Evolutionary conservation across 768 basidiomycete genomes (phyloP).

Genomic region (Hydnum rufescens): DNA sequence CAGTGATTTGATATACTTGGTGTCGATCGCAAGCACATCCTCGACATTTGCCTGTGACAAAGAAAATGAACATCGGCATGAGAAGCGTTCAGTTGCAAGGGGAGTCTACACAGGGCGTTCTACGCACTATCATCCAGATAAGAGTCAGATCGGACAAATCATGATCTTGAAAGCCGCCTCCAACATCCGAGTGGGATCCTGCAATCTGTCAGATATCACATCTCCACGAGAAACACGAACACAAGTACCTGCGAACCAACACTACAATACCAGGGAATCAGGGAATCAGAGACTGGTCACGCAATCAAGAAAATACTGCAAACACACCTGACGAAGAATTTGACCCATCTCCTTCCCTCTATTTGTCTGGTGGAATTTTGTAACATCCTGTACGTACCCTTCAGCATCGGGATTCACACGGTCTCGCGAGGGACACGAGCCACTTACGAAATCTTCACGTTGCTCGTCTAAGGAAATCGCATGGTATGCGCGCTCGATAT

Average conservation of each 20-base stretch:
- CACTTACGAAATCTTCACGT: neutral
- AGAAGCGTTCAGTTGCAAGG: neutral
- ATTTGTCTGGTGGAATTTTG: neutral
- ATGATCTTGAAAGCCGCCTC: constrained; percentile 4
- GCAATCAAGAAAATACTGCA: neutral
- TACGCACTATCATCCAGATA: constrained; percentile 2
- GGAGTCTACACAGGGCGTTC: neutral
- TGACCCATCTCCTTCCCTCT: neutral
- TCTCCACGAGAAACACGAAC: no score
- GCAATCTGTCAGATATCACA: no score
- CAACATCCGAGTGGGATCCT: constrained; percentile 2
- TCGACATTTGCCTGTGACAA: neutral
- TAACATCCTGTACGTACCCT: constrained; percentile 1
- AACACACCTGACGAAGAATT: neutral
- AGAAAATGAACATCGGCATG: no score
- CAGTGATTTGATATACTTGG: neutral
- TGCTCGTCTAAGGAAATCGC: constrained; percentile 2
- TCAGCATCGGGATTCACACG: neutral
- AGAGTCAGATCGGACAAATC: constrained; percentile 4
- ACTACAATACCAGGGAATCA: neutral
- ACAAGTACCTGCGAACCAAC: neutral
- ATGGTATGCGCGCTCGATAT: constrained; percentile 1
- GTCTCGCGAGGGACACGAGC: neutral
- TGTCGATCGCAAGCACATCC: neutral
- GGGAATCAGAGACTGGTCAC: neutral